A percentile compares a stretch with the other conserved stretches of the same genome.
Conservation (phyloP, 139 green algal genomes). For the Volvox reticuliferus region DNA sequence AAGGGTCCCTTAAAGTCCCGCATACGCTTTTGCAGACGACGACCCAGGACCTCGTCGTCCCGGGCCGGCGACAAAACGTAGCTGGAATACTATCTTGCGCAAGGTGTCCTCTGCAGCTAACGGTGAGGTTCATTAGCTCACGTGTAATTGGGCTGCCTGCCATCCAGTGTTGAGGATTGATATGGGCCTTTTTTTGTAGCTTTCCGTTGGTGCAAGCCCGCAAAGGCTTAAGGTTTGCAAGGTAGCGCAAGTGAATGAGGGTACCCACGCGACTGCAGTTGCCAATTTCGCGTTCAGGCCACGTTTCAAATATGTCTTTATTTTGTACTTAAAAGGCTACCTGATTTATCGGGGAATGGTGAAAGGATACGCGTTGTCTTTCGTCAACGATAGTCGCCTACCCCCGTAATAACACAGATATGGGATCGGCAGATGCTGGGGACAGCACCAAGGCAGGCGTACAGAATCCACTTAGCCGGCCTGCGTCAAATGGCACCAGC, state of each 20-base stretch:
- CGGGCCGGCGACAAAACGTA: constrained; percentile 7
- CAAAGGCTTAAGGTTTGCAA: too few relatives aligned
- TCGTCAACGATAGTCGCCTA: too few relatives aligned
- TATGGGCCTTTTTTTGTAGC: too few relatives aligned
- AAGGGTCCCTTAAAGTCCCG: constrained; percentile 10
- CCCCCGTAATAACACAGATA: not conserved
- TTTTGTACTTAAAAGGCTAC: too few relatives aligned
- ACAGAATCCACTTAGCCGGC: not conserved
- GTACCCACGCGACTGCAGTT: too few relatives aligned
- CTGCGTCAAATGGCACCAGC: not conserved
- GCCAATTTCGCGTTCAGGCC: too few relatives aligned
- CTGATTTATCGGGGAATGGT: too few relatives aligned
- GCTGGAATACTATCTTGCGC: constrained; percentile 7
- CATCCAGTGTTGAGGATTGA: too few relatives aligned
- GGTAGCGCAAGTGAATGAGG: too few relatives aligned
- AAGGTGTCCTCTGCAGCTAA: not conserved
- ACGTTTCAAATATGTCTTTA: too few relatives aligned
- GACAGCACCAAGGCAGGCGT: constrained; percentile 1
- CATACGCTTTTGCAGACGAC: constrained; percentile 17
- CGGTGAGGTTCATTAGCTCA: not conserved
- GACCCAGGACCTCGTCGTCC: constrained; percentile 6
- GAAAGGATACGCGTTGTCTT: too few relatives aligned
- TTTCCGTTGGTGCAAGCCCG: too few relatives aligned
- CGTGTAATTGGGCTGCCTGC: not conserved
- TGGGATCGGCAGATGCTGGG: not conserved